phyloP scores from a whole-genome alignment of 208 protist species.

The Wallacemonas sp. region DNA sequence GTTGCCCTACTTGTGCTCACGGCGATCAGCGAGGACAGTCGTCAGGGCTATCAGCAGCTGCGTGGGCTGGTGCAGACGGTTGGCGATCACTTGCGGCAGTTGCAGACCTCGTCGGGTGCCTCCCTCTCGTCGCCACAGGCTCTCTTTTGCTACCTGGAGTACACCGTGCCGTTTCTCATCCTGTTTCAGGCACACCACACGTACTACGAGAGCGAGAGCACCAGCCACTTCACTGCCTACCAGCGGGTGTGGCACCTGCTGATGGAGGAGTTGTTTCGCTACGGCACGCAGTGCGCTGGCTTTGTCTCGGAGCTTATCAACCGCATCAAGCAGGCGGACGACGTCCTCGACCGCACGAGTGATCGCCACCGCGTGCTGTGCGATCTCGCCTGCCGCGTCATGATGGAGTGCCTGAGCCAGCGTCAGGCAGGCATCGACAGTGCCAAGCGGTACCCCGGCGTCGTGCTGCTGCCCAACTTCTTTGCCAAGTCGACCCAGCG shows the following conservation, averaged over 20 bases:
- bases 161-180: slow-evolving; percentile 76
- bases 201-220: slow-evolving; percentile 58
- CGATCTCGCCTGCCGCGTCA: slow-evolving; percentile 63
- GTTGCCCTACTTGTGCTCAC: slow-evolving; percentile 71
- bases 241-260: slow-evolving; percentile 84
- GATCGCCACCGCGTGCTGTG: slow-evolving; percentile 62
- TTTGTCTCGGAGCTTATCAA: slow-evolving; percentile 76
- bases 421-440: slow-evolving; percentile 51
- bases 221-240: slow-evolving; percentile 54
- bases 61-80: slow-evolving; percentile 39
- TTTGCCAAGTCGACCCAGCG: slow-evolving; percentile 38
- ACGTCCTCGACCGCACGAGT: slow-evolving; percentile 52
- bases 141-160: slow-evolving; percentile 74
- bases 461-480: slow-evolving; percentile 64
- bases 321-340: slow-evolving; percentile 75
- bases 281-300: slow-evolving; percentile 58
- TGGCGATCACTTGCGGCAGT: slow-evolving; percentile 49
- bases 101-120: slow-evolving; percentile 35
- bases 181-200: slow-evolving; percentile 81
- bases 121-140: slow-evolving; percentile 54
- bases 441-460: slow-evolving; percentile 68
- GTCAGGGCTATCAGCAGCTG: slow-evolving; percentile 51
- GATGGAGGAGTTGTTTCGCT: slow-evolving; percentile 78
- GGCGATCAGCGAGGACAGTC: slow-evolving; percentile 62
- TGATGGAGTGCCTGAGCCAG: slow-evolving; percentile 67